Percentiles rank a stretch among this genome's conserved stretches.
Conservation (phyloP, 2,329 filamentous ascomycete species). For the Teratosphaeria destructans region DNA sequence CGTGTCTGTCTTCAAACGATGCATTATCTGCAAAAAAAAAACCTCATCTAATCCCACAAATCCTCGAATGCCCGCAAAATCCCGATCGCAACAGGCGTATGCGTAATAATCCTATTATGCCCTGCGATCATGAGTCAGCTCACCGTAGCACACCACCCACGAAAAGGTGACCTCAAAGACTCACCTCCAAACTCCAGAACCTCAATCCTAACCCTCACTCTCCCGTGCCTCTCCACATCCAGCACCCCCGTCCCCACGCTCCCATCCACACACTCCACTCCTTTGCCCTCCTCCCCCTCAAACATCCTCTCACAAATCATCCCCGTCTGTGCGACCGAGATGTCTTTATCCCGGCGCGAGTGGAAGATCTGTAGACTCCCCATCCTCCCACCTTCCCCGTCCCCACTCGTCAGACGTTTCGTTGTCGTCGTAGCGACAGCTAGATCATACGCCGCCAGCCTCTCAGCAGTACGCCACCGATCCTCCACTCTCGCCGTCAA, state of each 20-base stretch:
- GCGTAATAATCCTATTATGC: conserved; percentile 60
- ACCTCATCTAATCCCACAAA: conserved; percentile 5
- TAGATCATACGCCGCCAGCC: conserved; percentile 55
- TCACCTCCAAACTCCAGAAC: conserved; percentile 34
- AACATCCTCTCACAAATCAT: conserved; percentile 52
- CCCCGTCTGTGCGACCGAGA: conserved; percentile 62
- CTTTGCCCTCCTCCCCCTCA: conserved; percentile 17
- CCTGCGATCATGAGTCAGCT: conserved; percentile 32
- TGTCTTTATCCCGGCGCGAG: conserved; percentile 70
- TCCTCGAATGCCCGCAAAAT: conserved; percentile 54
- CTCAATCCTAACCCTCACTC: conserved; percentile 30
- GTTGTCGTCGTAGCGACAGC: conserved; percentile 32
- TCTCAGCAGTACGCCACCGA: conserved; percentile 62
- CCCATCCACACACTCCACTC: conserved; percentile 19
- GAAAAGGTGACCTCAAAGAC: conserved; percentile 1
- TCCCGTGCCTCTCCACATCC: conserved; percentile 14
- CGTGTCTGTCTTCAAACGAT: no score
- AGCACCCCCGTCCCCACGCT: conserved; percentile 17
- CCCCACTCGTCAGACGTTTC: neutral
- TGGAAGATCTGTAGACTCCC: conserved; percentile 61
- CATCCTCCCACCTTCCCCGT: conserved; percentile 1
- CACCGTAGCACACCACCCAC: neutral
- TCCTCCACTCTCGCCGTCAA: conserved; percentile 61
- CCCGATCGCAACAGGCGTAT: conserved; percentile 52
- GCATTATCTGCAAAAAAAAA: no score